A percentile compares a stretch with the other conserved stretches of the same genome.
Conservation (phyloP, 78 protist genomes). For the Dictyostelium intermedium region DNA sequence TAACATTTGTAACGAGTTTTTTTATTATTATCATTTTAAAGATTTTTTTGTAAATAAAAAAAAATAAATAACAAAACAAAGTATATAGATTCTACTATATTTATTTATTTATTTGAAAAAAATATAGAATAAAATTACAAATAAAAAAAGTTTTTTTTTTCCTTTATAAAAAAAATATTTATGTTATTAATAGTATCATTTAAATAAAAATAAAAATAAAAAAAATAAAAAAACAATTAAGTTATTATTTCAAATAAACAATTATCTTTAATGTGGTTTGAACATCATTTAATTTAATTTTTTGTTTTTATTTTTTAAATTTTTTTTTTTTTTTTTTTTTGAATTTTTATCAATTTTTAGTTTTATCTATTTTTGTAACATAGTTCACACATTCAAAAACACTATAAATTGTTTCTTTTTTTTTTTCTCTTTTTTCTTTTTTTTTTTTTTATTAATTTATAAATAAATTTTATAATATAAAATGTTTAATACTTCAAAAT, state of each 20-base stretch:
- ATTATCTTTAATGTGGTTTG: background rate
- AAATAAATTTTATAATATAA: background rate
- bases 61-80: no score
- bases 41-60: no score
- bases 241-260: background rate
- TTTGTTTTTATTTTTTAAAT: background rate
- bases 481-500: background rate
- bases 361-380: background rate
- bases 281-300: background rate
- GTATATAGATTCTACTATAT: no score
- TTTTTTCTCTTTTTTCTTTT: background rate
- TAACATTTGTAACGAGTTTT: background rate
- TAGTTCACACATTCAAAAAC: background rate
- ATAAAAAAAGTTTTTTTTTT: no score
- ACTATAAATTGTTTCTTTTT: background rate
- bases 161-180: no score
- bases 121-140: no score
- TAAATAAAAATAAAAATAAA: no score
- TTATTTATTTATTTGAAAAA: no score
- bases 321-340: background rate
- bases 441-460: background rate
- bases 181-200: no score
- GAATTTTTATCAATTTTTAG: background rate
- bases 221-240: no score
- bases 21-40: no score